These are phyloP conservation scores for Aspergillaceae sp. DNA, from an alignment of 2,329 filamentous ascomycete species.

Conservation along the genomic window DNA sequence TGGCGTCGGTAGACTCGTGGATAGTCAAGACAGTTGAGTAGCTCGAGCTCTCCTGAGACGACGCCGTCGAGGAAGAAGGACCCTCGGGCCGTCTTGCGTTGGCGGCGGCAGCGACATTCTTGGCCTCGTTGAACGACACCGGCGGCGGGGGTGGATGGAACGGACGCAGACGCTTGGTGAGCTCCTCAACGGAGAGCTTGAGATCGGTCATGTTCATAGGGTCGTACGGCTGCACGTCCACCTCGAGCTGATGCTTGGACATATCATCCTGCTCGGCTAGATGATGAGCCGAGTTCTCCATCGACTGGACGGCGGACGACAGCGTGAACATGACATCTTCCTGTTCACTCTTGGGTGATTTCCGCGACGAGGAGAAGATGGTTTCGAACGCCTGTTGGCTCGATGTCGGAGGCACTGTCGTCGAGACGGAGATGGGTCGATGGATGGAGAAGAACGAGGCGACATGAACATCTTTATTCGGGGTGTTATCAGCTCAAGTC, in stretches of 20 bases:
- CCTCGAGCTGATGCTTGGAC: slow-evolving; percentile 15
- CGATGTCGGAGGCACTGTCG: slow-evolving; percentile 65
- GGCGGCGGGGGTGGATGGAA: slow-evolving; percentile 82
- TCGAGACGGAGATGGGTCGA: slow-evolving; percentile 81
- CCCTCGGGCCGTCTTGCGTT: slow-evolving; percentile 9
- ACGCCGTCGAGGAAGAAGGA: slow-evolving; percentile 4
- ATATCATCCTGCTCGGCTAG: slow-evolving; percentile 25
- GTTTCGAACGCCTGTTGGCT: slow-evolving; percentile 69
- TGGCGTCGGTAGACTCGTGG: slow-evolving; percentile 44
- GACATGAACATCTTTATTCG: slow-evolving; percentile 63
- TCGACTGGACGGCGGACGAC: slow-evolving; percentile 37
- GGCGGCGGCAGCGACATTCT: slow-evolving; percentile 25
- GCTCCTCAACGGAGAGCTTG: slow-evolving; percentile 58
- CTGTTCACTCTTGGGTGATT: slow-evolving; percentile 37
- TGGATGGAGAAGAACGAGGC: slow-evolving; percentile 95
- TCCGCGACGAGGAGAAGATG: slow-evolving; percentile 62
- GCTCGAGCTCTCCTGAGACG: slow-evolving; percentile 28
- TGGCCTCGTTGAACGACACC: slow-evolving; percentile 45
- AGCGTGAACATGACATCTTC: slow-evolving; percentile 59
- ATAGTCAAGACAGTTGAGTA: slow-evolving; percentile 46
- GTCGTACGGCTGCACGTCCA: slow-evolving; percentile 32
- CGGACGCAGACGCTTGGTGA: slow-evolving; percentile 63
- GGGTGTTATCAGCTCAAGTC: background rate
- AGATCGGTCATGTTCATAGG: slow-evolving; percentile 49
- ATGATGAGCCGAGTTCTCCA: slow-evolving; percentile 32